Percentiles rank a stretch among this genome's conserved stretches.
phyloP scores from a whole-genome alignment of 2,329 filamentous ascomycete genomes.

The Leptodontidium sp. region DNA sequence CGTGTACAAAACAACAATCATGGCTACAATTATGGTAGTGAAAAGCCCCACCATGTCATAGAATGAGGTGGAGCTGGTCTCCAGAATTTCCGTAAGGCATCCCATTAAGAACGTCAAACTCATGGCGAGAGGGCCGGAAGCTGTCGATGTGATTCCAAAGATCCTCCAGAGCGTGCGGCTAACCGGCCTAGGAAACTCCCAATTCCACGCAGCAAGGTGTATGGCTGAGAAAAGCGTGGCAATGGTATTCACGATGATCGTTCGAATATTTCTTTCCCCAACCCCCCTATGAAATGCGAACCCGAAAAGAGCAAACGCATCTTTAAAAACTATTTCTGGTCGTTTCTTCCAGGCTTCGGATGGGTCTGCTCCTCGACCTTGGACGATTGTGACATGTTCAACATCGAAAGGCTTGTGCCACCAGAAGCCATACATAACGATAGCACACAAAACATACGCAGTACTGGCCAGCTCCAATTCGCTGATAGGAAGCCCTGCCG shows the following conservation, averaged over 20 bases:
- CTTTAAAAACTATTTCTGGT: background rate
- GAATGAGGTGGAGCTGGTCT: too few species aligned
- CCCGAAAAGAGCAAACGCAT: too few species aligned
- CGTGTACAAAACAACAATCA: background rate
- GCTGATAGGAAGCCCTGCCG: background rate
- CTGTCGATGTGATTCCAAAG: slow-evolving; percentile 13
- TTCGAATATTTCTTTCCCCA: background rate
- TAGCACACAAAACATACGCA: slow-evolving; percentile 19
- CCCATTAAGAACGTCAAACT: background rate
- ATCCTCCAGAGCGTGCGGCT: slow-evolving; percentile 4
- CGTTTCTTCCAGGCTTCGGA: background rate
- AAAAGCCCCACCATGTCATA: too few species aligned
- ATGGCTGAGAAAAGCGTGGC: slow-evolving; percentile 17
- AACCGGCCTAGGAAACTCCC: slow-evolving; percentile 16
- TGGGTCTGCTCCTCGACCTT: too few species aligned
- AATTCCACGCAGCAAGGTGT: slow-evolving; percentile 22
- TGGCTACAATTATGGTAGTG: too few species aligned
- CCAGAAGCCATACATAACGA: slow-evolving; percentile 24
- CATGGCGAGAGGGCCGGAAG: background rate
- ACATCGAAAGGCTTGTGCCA: slow-evolving; percentile 26
- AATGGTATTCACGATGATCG: slow-evolving; percentile 1
- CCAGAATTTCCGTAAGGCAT: too few species aligned
- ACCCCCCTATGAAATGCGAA: too few species aligned
- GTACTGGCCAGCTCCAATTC: slow-evolving; percentile 22
- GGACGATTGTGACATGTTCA: background rate